A percentile compares a stretch with the other conserved stretches of the same genome.
These are phyloP conservation scores for Picochlorum sp. DNA, from an alignment of 139 green algal species.

Conservation along the genomic window DNA sequence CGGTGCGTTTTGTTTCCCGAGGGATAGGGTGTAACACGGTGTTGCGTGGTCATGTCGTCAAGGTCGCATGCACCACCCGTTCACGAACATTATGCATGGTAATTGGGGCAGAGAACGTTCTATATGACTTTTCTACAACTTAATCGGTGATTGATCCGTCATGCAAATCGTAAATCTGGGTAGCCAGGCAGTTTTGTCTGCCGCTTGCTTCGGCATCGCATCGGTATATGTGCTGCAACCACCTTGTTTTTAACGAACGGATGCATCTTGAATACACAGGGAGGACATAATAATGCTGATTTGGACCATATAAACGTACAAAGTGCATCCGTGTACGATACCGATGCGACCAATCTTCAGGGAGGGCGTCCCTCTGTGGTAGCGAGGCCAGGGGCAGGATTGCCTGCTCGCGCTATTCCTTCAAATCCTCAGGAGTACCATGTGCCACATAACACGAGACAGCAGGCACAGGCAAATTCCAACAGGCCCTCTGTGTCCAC, in stretches of 20 bases:
- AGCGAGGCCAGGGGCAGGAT: conserved; percentile 8
- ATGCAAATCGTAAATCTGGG: too few relatives aligned
- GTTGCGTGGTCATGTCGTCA: not conserved
- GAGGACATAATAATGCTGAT: not conserved
- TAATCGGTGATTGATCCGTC: not conserved
- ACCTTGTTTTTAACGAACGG: too few relatives aligned
- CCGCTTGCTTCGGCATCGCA: too few relatives aligned
- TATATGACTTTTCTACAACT: not conserved
- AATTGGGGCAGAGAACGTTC: not conserved
- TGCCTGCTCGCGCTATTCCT: conserved; percentile 9
- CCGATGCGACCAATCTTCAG: not conserved
- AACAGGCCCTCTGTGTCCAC: not conserved
- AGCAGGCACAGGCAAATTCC: conserved; percentile 2
- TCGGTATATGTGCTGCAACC: too few relatives aligned
- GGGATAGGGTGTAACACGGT: not conserved
- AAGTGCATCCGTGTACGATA: not conserved
- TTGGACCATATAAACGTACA: not conserved
- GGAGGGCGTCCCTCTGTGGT: conserved; percentile 5
- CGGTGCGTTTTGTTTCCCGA: conserved; percentile 1
- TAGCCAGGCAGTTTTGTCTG: too few relatives aligned
- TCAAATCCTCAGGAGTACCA: not conserved
- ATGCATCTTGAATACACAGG: too few relatives aligned
- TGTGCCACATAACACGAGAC: conserved; percentile 3
- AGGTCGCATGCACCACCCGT: not conserved
- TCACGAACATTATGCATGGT: not conserved